A percentile compares a stretch with the other conserved stretches of the same genome.
phyloP scores from a whole-genome alignment of 305 asterid species.

The Solanum hybrid region DNA sequence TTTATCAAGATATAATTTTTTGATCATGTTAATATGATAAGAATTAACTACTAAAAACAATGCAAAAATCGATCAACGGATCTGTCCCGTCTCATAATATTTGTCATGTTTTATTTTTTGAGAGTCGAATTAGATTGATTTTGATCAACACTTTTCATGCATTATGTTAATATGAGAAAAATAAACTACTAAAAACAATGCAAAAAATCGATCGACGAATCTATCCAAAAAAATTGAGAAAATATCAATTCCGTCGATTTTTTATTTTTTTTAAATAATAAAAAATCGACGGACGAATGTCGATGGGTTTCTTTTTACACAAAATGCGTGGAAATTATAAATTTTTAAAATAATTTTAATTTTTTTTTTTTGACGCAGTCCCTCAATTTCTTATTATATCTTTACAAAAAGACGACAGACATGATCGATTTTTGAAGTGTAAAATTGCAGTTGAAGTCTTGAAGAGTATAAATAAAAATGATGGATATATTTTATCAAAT shows the following conservation, averaged over 20 bases:
- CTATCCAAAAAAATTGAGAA: too few species aligned
- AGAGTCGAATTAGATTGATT: background rate
- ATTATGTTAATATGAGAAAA: background rate
- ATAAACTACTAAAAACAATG: too few species aligned
- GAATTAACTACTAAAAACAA: background rate
- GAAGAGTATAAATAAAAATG: background rate
- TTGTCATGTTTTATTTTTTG: background rate
- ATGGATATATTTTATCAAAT: background rate
- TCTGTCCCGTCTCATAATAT: too few species aligned
- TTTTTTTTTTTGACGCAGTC: too few species aligned
- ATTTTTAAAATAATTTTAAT: too few species aligned
- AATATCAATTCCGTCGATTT: too few species aligned
- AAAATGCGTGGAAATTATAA: too few species aligned
- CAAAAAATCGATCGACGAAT: background rate
- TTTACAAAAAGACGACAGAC: background rate
- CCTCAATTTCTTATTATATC: too few species aligned
- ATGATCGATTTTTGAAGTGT: too few species aligned
- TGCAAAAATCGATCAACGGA: background rate
- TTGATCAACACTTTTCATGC: background rate
- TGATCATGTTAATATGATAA: background rate
- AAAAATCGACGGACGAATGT: background rate
- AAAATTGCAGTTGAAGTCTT: too few species aligned
- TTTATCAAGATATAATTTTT: accelerated
- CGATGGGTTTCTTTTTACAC: background rate
- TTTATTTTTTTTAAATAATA: too few species aligned